Conservation (phyloP, 2,329 filamentous ascomycete genomes). For the Sordariomycetes sp. region DNA sequence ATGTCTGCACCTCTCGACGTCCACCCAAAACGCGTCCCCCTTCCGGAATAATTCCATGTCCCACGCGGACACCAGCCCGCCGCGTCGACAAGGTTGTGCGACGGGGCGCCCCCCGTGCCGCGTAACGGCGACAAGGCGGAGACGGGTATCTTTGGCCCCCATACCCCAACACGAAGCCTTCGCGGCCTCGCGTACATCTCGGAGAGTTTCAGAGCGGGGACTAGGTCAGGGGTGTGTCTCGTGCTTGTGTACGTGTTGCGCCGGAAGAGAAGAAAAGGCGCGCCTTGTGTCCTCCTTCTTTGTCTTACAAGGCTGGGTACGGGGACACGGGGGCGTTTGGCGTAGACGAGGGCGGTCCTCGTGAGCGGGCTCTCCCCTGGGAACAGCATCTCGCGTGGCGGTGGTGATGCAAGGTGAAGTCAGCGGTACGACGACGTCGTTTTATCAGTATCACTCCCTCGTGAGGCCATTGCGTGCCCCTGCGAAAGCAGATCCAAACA, state of each 20-base stretch:
- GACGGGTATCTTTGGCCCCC: too few relatives aligned
- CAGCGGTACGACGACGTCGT: not conserved
- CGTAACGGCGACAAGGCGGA: too few relatives aligned
- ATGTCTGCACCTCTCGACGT: too few relatives aligned
- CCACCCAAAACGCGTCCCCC: too few relatives aligned
- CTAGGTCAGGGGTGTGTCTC: not conserved
- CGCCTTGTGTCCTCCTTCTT: not conserved
- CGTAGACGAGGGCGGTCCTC: not conserved
- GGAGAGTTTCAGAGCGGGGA: too few relatives aligned
- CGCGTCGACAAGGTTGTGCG: too few relatives aligned
- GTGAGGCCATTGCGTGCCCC: not conserved
- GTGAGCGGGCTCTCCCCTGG: not conserved
- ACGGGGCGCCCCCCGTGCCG: too few relatives aligned
- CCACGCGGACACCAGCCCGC: too few relatives aligned
- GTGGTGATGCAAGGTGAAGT: not conserved
- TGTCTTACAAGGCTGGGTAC: not conserved
- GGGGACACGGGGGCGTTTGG: not conserved
- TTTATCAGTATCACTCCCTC: not conserved
- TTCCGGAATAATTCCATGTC: too few relatives aligned
- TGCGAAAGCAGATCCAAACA: not conserved
- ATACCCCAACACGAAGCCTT: too few relatives aligned
- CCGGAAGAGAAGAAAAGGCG: not conserved
- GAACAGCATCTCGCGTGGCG: not conserved
- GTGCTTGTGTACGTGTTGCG: not conserved
- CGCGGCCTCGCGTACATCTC: too few relatives aligned